phyloP scores from a whole-genome alignment of 805 yeast species.

The Starmera pachycereana region DNA sequence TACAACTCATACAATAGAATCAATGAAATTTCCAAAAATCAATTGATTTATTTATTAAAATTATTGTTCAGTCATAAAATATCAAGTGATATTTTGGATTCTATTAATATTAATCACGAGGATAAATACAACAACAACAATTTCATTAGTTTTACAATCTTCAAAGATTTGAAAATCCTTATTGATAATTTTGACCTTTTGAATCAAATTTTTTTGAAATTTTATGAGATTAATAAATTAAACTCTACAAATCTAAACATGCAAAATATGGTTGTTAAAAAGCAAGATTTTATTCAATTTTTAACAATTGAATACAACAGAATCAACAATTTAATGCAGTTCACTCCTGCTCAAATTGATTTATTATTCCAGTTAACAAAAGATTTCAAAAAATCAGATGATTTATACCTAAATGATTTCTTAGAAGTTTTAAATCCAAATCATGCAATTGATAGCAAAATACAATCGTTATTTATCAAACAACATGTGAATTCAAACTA shows the following conservation, averaged over 20 bases:
- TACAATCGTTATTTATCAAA: constrained; percentile 20
- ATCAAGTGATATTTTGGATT: constrained; percentile 24
- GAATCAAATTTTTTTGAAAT: constrained; percentile 21
- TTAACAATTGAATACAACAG: constrained; percentile 27
- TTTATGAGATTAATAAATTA: constrained; percentile 8
- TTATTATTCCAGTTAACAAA: constrained; percentile 19
- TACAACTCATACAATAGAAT: constrained; percentile 19
- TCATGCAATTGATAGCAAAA: constrained; percentile 23
- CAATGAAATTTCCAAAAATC: constrained; percentile 24
- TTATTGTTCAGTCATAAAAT: constrained; percentile 28
- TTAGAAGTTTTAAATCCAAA: constrained; percentile 25
- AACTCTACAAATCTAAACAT: constrained; percentile 9
- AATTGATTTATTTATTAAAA: constrained; percentile 22
- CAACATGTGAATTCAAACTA: constrained; percentile 23
- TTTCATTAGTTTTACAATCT: constrained; percentile 24
- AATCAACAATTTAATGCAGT: constrained; percentile 28
- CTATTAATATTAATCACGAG: constrained; percentile 21
- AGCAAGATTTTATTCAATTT: constrained; percentile 23
- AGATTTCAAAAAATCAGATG: no score
- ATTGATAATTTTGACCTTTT: constrained; percentile 28
- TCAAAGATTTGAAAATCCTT: constrained; percentile 28
- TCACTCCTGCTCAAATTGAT: constrained; percentile 31
- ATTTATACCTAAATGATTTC: constrained; percentile 13
- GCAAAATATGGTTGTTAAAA: constrained; percentile 24
- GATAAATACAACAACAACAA: constrained; percentile 19